Percentiles rank a stretch among this genome's conserved stretches.
These are phyloP conservation scores for Aspergillus diversus DNA, from an alignment of 495 filamentous ascomycete species.

Conservation along the genomic window DNA sequence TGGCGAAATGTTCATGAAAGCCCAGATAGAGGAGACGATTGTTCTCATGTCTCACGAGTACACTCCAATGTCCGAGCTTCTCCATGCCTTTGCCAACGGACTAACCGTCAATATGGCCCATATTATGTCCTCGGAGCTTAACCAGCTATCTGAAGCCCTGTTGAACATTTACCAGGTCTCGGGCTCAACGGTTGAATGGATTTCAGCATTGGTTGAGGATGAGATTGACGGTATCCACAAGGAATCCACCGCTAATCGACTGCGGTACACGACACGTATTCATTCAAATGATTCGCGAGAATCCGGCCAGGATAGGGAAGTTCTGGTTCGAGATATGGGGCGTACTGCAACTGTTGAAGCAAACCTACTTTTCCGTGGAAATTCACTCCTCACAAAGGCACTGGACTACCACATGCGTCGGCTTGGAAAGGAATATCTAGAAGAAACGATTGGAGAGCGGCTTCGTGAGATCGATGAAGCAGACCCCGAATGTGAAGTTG, in stretches of 20 bases:
- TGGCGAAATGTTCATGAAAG: slow-evolving; percentile 85
- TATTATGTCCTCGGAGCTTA: slow-evolving; percentile 74
- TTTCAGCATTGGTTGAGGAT: slow-evolving; percentile 90
- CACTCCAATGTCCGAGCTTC: slow-evolving; percentile 75
- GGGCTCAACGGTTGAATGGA: slow-evolving; percentile 85
- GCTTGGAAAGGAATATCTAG: slow-evolving; percentile 89
- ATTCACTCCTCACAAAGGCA: slow-evolving; percentile 91
- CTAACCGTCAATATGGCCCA: slow-evolving; percentile 84
- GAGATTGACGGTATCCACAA: slow-evolving; percentile 93
- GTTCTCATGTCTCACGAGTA: slow-evolving; percentile 89
- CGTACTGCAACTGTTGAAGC: slow-evolving; percentile 71
- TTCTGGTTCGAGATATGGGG: slow-evolving; percentile 63
- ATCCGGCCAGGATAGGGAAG: slow-evolving; percentile 60
- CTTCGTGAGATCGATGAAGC: slow-evolving; percentile 83
- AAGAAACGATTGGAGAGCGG: slow-evolving; percentile 84
- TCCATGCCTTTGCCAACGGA: slow-evolving; percentile 82
- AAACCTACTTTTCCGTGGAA: slow-evolving; percentile 93
- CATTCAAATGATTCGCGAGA: slow-evolving; percentile 80
- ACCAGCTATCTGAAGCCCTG: slow-evolving; percentile 80
- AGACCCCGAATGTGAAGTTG: slow-evolving; percentile 92
- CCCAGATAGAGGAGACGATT: slow-evolving; percentile 82
- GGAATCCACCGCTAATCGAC: slow-evolving; percentile 66
- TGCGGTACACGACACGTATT: slow-evolving; percentile 75
- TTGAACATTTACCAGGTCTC: slow-evolving; percentile 96
- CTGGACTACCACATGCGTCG: slow-evolving; percentile 95